A percentile compares a stretch with the other conserved stretches of the same genome.
Conservation (phyloP, 208 protist genomes). For the Acanthamoeba royreba region DNA sequence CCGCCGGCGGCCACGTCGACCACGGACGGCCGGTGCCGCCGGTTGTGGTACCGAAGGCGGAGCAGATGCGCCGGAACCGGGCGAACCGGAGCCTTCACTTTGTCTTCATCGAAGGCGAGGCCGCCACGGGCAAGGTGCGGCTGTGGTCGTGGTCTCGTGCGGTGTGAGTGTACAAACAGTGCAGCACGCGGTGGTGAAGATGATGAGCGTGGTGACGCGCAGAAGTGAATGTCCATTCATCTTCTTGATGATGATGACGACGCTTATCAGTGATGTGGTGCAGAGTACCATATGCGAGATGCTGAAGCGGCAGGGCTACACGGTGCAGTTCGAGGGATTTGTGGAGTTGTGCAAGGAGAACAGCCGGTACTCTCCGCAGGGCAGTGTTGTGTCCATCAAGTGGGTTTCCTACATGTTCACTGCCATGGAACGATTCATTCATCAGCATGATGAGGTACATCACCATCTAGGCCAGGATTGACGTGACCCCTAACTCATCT, state of each 20-base stretch:
- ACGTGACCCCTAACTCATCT: background rate
- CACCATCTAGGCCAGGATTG: background rate
- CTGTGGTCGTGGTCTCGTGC: background rate
- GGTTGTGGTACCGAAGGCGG: background rate
- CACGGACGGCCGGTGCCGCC: background rate
- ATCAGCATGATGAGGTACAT: background rate
- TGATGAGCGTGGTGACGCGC: too few species aligned
- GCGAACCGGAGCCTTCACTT: constrained; percentile 42
- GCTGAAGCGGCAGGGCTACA: constrained; percentile 5
- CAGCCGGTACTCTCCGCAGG: constrained; percentile 15
- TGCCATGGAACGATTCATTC: constrained; percentile 15
- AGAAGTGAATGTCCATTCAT: too few species aligned
- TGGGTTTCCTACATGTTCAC: constrained; percentile 45
- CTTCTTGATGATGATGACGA: background rate
- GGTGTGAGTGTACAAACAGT: too few species aligned
- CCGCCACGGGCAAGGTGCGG: background rate
- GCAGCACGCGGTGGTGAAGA: too few species aligned
- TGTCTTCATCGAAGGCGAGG: constrained; percentile 43
- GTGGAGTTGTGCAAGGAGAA: constrained; percentile 48
- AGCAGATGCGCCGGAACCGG: background rate
- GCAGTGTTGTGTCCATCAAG: constrained; percentile 36
- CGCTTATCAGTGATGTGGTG: background rate
- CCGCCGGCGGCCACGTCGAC: too few species aligned
- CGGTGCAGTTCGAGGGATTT: constrained; percentile 14
- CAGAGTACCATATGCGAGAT: constrained; percentile 32